Percentiles rank a stretch among this genome's conserved stretches.
These are phyloP conservation scores for Solanum tacnaense DNA, from an alignment of 257 asterid genomes.

Conservation along the genomic window DNA sequence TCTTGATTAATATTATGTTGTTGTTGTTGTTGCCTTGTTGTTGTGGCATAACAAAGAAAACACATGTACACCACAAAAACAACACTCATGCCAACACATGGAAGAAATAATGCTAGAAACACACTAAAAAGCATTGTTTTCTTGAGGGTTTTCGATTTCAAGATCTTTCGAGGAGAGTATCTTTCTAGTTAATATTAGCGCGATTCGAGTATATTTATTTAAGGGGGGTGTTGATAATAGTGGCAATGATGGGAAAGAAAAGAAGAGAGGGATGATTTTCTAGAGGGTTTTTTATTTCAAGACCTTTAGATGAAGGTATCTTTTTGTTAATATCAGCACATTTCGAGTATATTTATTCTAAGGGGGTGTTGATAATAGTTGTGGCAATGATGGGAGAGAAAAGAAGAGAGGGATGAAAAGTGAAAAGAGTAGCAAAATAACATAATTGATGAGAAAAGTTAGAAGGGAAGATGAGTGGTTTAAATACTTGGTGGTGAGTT, in stretches of 20 bases:
- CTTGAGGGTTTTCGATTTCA: neutral
- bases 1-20: neutral
- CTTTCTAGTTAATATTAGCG: neutral
- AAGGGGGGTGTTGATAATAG: neutral
- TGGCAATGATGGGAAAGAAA: neutral
- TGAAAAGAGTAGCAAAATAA: conserved; percentile 6
- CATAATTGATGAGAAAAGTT: conserved; percentile 12
- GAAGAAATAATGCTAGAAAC: conserved; percentile 72
- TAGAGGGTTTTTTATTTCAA: neutral
- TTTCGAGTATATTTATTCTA: neutral
- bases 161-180: neutral
- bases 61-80: conserved; percentile 70
- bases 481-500: conserved; percentile 2
- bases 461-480: neutral
- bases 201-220: neutral
- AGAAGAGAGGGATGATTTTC: neutral
- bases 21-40: neutral
- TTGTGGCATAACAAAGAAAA: conserved; percentile 59
- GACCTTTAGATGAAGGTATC: neutral
- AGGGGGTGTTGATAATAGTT: neutral
- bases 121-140: conserved; percentile 51
- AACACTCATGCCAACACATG: conserved; percentile 80
- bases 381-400: neutral
- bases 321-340: neutral
- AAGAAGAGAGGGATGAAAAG: neutral